Base-by-base conservation (phyloP, 208 protist genomes). In the Acanthamoeba divionensis region DNA sequence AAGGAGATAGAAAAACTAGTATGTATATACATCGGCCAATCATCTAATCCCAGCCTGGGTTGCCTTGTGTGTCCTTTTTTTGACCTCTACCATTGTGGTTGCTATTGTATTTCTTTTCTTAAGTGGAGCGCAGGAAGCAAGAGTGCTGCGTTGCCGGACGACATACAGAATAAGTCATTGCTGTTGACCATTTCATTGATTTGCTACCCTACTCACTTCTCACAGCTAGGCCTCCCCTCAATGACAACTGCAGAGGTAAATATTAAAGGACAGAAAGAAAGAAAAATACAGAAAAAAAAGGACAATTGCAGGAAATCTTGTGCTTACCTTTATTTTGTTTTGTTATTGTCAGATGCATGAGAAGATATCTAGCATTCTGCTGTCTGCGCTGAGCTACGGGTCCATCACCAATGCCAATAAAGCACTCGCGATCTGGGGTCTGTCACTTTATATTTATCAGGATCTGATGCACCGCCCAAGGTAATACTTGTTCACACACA, bases 1-100 rank as follows among this genome's bases (percentile, higher is more conserved):
- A 57, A 63, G 15, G 82, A 89, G 82, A 75, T 89, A 29, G 62
- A 89, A n/a, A 67, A 73, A 38, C 82, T 89, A 12, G 82, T 89
- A 86, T 33, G 52, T 65, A 0, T 2, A 38, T 44, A 24, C n/a
- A 44, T 80, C 5, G 5, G 36, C 36, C 36, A 41, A 41, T 6
- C 36, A 41, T n/a, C n/a, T n/a, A n/a, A n/a, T n/a, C n/a, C n/a
- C n/a, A 41, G 36, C 5, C 36, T 41, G 36, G 36, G 36, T 41
- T 41, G 5, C 36, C 36, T 41, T 41, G 36, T 41, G 36, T 6
- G 1, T 41, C 36, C n/a, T n/a, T n/a, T n/a, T n/a, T n/a, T n/a
- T n/a, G n/a, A n/a, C n/a, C n/a, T n/a, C n/a, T n/a, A n/a, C n/a
- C n/a, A n/a, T n/a, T n/a, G n/a, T n/a, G n/a, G n/a, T 41, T 41